Evolutionary conservation across 495 filamentous ascomycete genomes (phyloP).

Genomic region (Penicillium bovifimosum): DNA sequence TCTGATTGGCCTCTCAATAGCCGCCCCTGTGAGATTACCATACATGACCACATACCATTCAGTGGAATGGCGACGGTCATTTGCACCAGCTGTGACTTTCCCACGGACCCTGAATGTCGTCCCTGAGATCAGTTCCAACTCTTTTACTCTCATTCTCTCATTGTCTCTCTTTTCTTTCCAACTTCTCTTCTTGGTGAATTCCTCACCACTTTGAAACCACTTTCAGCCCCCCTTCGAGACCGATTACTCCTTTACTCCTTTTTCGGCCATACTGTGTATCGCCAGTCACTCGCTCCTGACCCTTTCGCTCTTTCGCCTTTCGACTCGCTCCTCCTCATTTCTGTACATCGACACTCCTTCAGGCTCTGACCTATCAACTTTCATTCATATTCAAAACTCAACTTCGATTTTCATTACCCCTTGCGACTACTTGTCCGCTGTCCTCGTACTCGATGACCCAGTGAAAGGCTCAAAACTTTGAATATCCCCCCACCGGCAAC

Average conservation of each 20-base stretch:
- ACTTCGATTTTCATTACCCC: not conserved
- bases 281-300: conserved; percentile 33
- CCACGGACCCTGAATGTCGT: not conserved
- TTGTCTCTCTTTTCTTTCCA: conserved; percentile 5
- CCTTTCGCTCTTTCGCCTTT: conserved; percentile 10
- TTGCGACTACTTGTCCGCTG: not conserved
- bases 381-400: conserved; percentile 3
- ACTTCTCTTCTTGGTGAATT: conserved; percentile 9
- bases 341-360: conserved; percentile 1
- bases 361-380: conserved; percentile 5
- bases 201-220: not conserved
- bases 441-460: not conserved
- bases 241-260: conserved; percentile 13
- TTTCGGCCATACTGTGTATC: conserved; percentile 35
- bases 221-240: conserved; percentile 7
- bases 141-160: conserved; percentile 21
- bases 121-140: conserved; percentile 1
- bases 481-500: not conserved
- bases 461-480: not conserved
- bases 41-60: conserved; percentile 1
- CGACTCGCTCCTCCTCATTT: not conserved
- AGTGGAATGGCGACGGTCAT: not conserved
- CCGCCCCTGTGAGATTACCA: conserved; percentile 4
- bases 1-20: not conserved
- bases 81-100: not conserved